Conservation (phyloP, 2,329 filamentous ascomycete species). For the Colletotrichum viniferum region DNA sequence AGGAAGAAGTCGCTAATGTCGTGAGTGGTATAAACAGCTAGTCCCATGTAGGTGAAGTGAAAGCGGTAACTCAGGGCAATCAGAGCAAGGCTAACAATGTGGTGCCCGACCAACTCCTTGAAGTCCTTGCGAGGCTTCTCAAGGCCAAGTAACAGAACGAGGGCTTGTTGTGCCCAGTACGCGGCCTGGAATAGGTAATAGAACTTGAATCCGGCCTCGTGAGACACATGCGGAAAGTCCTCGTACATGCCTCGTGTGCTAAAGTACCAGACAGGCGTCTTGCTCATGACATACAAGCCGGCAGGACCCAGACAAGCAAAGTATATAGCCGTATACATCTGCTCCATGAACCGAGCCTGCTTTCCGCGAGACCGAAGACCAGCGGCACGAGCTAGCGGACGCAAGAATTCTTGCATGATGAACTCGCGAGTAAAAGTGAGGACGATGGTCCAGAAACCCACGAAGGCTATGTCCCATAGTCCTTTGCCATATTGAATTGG, state of each 20-base stretch:
- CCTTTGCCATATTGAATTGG: constrained; percentile 85
- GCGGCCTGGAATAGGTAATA: constrained; percentile 95
- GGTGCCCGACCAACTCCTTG: constrained; percentile 89
- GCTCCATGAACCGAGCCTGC: constrained; percentile 93
- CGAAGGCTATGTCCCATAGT: constrained; percentile 83
- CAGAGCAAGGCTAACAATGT: constrained; percentile 84
- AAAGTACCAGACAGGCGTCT: constrained; percentile 95
- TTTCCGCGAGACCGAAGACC: constrained; percentile 77
- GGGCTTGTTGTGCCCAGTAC: constrained; percentile 94
- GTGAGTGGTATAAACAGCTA: constrained; percentile 93
- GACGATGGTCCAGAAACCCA: constrained; percentile 86
- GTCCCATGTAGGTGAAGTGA: constrained; percentile 94
- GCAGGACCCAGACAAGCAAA: constrained; percentile 82
- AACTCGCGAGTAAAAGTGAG: constrained; percentile 95
- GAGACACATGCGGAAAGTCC: constrained; percentile 80
- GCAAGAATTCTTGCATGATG: constrained; percentile 88
- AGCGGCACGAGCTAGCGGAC: constrained; percentile 72
- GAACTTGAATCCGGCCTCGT: constrained; percentile 85
- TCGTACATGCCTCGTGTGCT: constrained; percentile 92
- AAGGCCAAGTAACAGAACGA: constrained; percentile 83
- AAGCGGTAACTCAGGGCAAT: constrained; percentile 91
- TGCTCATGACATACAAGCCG: constrained; percentile 88
- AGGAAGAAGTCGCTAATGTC: constrained; percentile 97
- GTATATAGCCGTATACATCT: constrained; percentile 92
- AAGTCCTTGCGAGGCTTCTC: constrained; percentile 96